Evolutionary conservation across 352 stramenopile species (phyloP).

Genomic region (Stephanocyclus meneghinianus): DNA sequence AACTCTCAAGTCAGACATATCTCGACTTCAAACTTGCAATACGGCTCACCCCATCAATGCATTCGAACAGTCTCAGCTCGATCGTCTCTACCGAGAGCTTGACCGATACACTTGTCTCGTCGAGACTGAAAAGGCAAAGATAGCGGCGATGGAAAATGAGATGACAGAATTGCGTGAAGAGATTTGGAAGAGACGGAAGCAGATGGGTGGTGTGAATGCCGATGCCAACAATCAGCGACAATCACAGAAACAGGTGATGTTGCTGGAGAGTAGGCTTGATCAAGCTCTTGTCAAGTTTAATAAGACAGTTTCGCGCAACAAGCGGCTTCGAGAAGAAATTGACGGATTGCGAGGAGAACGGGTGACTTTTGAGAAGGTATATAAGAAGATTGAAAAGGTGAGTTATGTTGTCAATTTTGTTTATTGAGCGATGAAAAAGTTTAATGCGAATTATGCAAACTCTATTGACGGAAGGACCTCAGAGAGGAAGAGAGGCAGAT

Average conservation of each 20-base stretch:
- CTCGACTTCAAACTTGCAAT: conserved; percentile 87
- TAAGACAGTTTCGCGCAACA: conserved; percentile 91
- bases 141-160: conserved; percentile 87
- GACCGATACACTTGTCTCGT: conserved; percentile 88
- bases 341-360: conserved; percentile 91
- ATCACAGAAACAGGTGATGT: conserved; percentile 93
- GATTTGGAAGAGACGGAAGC: conserved; percentile 87
- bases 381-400: conserved; percentile 85
- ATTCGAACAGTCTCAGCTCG: conserved; percentile 85
- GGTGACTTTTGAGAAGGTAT: conserved; percentile 94
- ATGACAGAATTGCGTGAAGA: conserved; percentile 76
- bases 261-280: conserved; percentile 95
- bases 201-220: conserved; percentile 95
- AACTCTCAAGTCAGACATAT: conserved; percentile 85
- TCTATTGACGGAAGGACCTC: conserved; percentile 81
- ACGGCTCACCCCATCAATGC: conserved; percentile 85
- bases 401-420: conserved; percentile 3
- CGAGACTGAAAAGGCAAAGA: conserved; percentile 84
- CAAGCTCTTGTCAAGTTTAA: conserved; percentile 97
- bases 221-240: conserved; percentile 93
- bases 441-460: background rate
- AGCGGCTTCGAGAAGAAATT: conserved; percentile 89
- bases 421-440: background rate
- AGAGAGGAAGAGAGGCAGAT: conserved; percentile 94
- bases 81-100: conserved; percentile 87